Evolutionary conservation across 1,284 basidiomycete genomes (phyloP).

Genomic region (Lignosus rhinocerotis): DNA sequence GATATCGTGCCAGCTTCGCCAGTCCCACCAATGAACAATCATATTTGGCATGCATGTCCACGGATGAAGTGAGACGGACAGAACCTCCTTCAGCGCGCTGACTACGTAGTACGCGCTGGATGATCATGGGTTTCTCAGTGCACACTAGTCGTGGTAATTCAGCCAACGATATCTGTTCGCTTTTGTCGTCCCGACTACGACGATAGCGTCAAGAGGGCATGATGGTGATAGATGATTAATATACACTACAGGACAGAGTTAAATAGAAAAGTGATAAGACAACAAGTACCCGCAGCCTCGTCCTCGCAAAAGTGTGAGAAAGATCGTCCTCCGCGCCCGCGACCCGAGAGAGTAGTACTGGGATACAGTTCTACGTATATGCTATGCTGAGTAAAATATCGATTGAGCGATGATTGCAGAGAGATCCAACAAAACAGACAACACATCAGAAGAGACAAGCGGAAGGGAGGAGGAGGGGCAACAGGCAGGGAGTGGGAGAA

Average conservation of each 20-base stretch:
- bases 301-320: conserved; percentile 16
- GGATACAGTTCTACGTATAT: conserved; percentile 49
- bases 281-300: conserved; percentile 29
- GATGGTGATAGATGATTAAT: conserved; percentile 27
- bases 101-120: no score
- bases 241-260: conserved; percentile 39
- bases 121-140: no score
- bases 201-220: background rate
- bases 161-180: no score
- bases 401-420: conserved; percentile 29
- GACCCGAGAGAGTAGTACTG: conserved; percentile 27
- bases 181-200: no score
- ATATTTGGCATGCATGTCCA: no score
- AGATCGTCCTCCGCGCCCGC: conserved; percentile 19
- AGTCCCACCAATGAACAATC: no score
- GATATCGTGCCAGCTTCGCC: no score
- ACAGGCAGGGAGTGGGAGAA: background rate
- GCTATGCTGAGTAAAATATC: conserved; percentile 38
- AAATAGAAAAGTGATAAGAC: conserved; percentile 35
- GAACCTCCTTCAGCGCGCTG: no score
- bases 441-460: conserved; percentile 14
- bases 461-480: background rate
- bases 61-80: no score
- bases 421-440: conserved; percentile 26
- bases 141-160: no score